phyloP scores from a whole-genome alignment of 208 protist genomes.

The Angomonas deanei region DNA sequence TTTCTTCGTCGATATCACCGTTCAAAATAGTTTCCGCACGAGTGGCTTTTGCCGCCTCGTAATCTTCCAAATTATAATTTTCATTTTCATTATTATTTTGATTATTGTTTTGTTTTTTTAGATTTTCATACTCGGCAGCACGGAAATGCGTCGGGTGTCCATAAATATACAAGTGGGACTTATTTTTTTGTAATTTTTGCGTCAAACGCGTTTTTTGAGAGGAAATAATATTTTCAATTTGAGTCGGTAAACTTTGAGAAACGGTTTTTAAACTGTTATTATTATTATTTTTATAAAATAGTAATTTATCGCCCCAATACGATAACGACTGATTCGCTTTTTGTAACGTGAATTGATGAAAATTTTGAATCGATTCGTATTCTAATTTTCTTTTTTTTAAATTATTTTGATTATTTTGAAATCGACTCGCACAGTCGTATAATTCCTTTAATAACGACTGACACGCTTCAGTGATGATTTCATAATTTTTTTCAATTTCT shows the following conservation, averaged over 20 bases:
- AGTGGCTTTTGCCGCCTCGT: conserved; percentile 31
- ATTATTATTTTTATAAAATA: conserved; percentile 3
- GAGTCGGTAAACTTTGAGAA: conserved; percentile 62
- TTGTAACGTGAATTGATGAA: conserved; percentile 9
- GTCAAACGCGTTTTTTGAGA: conserved; percentile 46
- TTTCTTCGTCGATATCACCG: conserved; percentile 73
- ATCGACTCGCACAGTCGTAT: background rate
- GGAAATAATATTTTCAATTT: conserved; percentile 70
- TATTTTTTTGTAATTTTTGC: conserved; percentile 67
- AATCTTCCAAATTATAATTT: background rate
- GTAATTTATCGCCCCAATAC: conserved; percentile 72
- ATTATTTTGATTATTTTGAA: background rate
- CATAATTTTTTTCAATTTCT: background rate
- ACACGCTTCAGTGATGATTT: background rate
- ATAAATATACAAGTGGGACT: conserved; percentile 56
- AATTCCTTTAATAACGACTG: background rate
- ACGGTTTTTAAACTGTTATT: conserved; percentile 46
- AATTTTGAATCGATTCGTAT: background rate
- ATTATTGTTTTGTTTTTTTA: conserved; percentile 13
- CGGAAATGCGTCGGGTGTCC: conserved; percentile 62
- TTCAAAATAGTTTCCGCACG: conserved; percentile 66
- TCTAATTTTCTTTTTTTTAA: background rate
- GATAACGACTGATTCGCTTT: conserved; percentile 46
- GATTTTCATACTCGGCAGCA: conserved; percentile 14
- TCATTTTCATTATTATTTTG: conserved; percentile 13